phyloP scores from a whole-genome alignment of 257 asterid species.

The Solanum arcanum region DNA sequence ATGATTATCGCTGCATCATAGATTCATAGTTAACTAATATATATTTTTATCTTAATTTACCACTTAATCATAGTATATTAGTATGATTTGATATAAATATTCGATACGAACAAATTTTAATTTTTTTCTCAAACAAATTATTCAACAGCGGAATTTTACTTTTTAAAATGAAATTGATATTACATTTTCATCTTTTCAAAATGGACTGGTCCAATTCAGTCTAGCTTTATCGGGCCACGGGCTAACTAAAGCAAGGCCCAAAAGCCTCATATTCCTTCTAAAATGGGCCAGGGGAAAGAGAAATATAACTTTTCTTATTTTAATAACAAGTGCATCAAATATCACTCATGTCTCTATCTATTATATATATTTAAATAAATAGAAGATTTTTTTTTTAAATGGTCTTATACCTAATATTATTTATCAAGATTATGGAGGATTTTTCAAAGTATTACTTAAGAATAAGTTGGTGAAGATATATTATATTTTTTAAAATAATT shows the following conservation, averaged over 20 bases:
- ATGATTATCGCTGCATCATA: not conserved
- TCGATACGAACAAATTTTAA: rapidly evolving
- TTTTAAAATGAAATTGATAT: too few relatives aligned
- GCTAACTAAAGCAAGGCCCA: not conserved
- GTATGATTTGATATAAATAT: not conserved
- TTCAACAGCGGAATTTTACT: too few relatives aligned
- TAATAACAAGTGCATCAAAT: too few relatives aligned
- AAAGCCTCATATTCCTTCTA: not conserved
- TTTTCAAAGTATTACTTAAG: not conserved
- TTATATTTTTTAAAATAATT: too few relatives aligned
- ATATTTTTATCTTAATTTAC: not conserved
- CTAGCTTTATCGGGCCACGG: not conserved
- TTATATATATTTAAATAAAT: too few relatives aligned
- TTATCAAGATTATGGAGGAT: not conserved
- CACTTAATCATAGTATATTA: not conserved
- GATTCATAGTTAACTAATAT: not conserved
- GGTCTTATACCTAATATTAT: not conserved
- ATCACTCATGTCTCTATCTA: too few relatives aligned
- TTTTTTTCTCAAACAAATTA: too few relatives aligned
- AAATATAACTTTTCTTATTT: not conserved
- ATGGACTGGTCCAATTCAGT: not conserved
- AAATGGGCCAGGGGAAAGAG: not conserved
- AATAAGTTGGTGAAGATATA: not conserved
- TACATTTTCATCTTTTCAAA: not conserved
- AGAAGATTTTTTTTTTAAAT: too few relatives aligned